Percentiles rank a stretch among this genome's conserved stretches.
Evolutionary conservation across 371 early-diverging fungal genomes (phyloP).

Genomic region (Mucor irregularis): DNA sequence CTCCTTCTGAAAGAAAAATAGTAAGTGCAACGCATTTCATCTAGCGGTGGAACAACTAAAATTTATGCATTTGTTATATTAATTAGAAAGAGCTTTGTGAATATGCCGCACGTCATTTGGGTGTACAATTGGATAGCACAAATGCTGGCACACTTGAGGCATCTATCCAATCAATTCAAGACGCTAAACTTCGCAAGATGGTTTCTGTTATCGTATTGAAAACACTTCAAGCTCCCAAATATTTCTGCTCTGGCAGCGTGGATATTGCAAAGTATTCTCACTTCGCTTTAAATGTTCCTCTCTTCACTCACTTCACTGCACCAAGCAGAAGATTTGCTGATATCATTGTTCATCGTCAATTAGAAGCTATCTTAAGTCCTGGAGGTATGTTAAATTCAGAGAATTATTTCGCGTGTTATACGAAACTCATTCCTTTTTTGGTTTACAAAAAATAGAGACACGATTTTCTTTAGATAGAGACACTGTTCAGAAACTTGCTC

Average conservation of each 20-base stretch:
- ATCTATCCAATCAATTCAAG: conserved; percentile 67
- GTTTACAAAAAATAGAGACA: conserved; percentile 35
- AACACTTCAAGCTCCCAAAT: conserved; percentile 82
- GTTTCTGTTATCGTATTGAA: conserved; percentile 66
- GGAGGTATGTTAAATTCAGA: not conserved
- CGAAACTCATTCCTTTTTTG: not conserved
- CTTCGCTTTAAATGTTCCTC: conserved; percentile 72
- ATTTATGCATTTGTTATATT: not conserved
- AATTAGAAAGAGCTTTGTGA: conserved; percentile 30
- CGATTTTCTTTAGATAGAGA: conserved; percentile 53
- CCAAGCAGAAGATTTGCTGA: conserved; percentile 95
- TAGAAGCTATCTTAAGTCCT: conserved; percentile 33
- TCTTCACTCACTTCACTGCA: conserved; percentile 92
- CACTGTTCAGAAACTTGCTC: conserved; percentile 52
- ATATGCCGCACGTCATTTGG: conserved; percentile 53
- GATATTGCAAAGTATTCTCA: conserved; percentile 66
- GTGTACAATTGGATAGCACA: conserved; percentile 50
- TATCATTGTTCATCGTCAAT: conserved; percentile 88
- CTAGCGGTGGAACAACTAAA: not conserved
- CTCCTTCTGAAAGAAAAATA: conserved; percentile 65
- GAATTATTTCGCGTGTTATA: not conserved
- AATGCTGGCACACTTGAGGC: conserved; percentile 61
- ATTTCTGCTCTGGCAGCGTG: conserved; percentile 83
- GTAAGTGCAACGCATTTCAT: conserved; percentile 18
- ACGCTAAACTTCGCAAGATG: conserved; percentile 44